phyloP scores from a whole-genome alignment of 2,329 filamentous ascomycete species.

The Monosporascus sp. region DNA sequence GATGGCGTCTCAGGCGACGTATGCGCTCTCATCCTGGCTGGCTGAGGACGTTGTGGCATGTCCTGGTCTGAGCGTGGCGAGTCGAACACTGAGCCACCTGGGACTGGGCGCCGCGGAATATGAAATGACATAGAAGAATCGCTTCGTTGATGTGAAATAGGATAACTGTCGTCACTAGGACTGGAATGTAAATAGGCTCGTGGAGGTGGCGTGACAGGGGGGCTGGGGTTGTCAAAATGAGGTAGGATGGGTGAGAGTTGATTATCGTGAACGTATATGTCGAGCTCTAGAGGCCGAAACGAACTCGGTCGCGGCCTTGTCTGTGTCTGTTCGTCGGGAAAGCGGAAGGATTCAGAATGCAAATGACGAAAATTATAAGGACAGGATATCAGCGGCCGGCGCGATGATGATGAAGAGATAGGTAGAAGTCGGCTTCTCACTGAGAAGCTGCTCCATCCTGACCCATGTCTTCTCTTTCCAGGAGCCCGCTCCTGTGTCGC shows the following conservation, averaged over 20 bases:
- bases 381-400: conserved; percentile 51
- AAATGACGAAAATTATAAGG: conserved; percentile 58
- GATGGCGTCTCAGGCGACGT: conserved; percentile 29
- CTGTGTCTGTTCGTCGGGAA: conserved; percentile 19
- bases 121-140: conserved; percentile 52
- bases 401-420: conserved; percentile 35
- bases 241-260: conserved; percentile 52
- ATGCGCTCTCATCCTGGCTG: conserved; percentile 39
- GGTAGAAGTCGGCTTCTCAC: conserved; percentile 42
- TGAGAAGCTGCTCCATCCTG: conserved; percentile 38
- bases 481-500: conserved; percentile 28
- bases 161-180: conserved; percentile 29
- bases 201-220: conserved; percentile 34
- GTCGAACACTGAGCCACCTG: conserved; percentile 28
- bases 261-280: conserved; percentile 42
- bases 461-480: conserved; percentile 31
- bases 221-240: conserved; percentile 38
- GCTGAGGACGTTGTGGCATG: conserved; percentile 38
- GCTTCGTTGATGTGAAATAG: conserved; percentile 36
- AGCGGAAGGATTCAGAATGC: conserved; percentile 32
- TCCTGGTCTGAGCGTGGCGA: conserved; percentile 24
- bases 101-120: conserved; percentile 42
- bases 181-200: conserved; percentile 30
- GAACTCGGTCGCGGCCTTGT: conserved; percentile 27
- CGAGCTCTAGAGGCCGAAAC: conserved; percentile 53